Base-by-base conservation (phyloP, 2,329 filamentous ascomycete species). In the Magnaporthiopsis rhizophila region DNA sequence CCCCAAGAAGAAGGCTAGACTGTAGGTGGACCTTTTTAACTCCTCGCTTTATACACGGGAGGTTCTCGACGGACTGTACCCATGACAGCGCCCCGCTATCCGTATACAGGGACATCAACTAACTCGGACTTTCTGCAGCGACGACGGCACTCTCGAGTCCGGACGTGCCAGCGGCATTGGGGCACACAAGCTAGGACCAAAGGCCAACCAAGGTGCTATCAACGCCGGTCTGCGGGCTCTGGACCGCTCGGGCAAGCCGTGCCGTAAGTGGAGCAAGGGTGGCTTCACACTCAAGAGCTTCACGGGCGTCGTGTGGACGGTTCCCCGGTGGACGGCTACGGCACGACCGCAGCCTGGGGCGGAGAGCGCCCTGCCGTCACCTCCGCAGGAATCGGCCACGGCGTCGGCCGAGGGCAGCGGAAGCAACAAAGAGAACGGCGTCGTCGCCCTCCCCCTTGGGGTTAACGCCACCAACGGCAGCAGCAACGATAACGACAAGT, bases 121-220 rank as follows among this genome's bases (percentile, higher is more conserved):
- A 53, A 53, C 45, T n/a, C 45, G 45, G 8, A 21, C 24, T 12
- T 26, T 58, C 11, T 24, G 63, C 66, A 88, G 86, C 68, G 86
- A 89, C 71, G 86, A 88, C 70, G 85, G 86, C 36, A 81, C 82
- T 36, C 81, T 86, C 72, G 86, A 72, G 78, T 79, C 69, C 73
- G 79, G 66, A 24, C 64, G 76, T 21, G 61, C 50, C 77, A 69
- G 75, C 66, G 79, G 82, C 70, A 77, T 80, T 59, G 78, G 79
- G 62, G 45, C 18, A 9, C 91, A 94, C 77, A 96, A 96, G 76
- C 88, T 98, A 32, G 94, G 94, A 3, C 95, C 95, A 69, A 98
- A 97, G 77, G 94, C 94, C 62, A 98, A 97, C 75, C 91, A 94
- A 72, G 95, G 95, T 68, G 94, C 94, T 66, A 99, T 99, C 82